Percentiles rank a stretch among this genome's conserved stretches.
Conservation (phyloP, 2,329 filamentous ascomycete species). For the Aspergillus sp. region DNA sequence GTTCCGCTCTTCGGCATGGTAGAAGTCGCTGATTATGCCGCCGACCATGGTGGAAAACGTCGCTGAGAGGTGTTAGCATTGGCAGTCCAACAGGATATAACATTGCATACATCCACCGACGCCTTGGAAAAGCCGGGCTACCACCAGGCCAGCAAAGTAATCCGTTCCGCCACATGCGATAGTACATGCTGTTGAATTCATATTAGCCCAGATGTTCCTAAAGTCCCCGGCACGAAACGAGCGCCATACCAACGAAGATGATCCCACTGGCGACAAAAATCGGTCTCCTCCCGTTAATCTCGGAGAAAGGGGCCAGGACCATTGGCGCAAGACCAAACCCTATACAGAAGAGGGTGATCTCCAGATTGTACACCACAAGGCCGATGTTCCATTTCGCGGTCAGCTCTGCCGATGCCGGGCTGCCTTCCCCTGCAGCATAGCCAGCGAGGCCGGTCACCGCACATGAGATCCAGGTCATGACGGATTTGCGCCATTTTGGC, state of each 20-base stretch:
- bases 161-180: constrained; percentile 63
- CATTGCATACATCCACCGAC: constrained; percentile 57
- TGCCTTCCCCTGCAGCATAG: constrained; percentile 73
- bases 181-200: constrained; percentile 48
- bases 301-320: constrained; percentile 77
- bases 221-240: neutral
- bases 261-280: constrained; percentile 68
- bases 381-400: constrained; percentile 56
- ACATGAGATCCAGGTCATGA: constrained; percentile 66
- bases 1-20: constrained; percentile 67
- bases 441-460: constrained; percentile 67
- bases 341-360: constrained; percentile 71
- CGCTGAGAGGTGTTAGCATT: constrained; percentile 13
- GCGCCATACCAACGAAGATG: constrained; percentile 49
- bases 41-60: constrained; percentile 83
- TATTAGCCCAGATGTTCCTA: too few relatives aligned
- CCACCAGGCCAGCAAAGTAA: constrained; percentile 61
- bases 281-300: constrained; percentile 77
- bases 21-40: constrained; percentile 83
- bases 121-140: constrained; percentile 67
- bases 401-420: constrained; percentile 59
- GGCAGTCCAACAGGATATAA: constrained; percentile 4
- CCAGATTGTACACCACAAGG: constrained; percentile 56
- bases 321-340: constrained; percentile 80
- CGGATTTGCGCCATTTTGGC: constrained; percentile 58